A percentile compares a stretch with the other conserved stretches of the same genome.
Conservation (phyloP, 2,329 filamentous ascomycete genomes). For the Fusarium sp. region DNA sequence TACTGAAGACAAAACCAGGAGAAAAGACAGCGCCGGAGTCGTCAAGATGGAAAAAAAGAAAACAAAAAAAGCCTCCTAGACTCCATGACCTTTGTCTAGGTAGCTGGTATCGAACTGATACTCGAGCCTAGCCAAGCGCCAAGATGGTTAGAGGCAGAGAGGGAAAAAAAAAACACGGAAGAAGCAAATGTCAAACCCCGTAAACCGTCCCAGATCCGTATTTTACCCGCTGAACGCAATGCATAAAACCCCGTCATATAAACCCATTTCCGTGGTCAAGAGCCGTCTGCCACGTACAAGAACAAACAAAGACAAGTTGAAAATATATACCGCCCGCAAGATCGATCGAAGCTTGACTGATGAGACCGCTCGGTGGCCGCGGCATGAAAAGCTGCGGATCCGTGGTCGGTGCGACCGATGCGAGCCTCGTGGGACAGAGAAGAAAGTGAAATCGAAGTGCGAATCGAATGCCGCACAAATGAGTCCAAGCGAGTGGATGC, state of each 20-base stretch:
- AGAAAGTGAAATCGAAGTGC: conserved; percentile 11
- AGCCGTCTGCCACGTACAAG: conserved; percentile 36
- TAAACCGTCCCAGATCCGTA: conserved; percentile 41
- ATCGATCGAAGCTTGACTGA: conserved; percentile 33
- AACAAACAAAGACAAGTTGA: conserved; percentile 37
- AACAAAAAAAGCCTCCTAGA: conserved; percentile 24
- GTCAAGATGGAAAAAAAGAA: conserved; percentile 34
- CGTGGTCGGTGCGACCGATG: conserved; percentile 4
- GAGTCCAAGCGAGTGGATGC: conserved; percentile 25
- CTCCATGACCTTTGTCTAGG: background rate
- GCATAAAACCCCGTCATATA: conserved; percentile 52
- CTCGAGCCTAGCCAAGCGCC: background rate
- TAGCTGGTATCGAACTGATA: background rate
- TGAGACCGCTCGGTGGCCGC: conserved; percentile 2
- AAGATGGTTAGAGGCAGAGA: conserved; percentile 9
- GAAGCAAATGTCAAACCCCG: conserved; percentile 37
- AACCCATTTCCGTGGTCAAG: conserved; percentile 46
- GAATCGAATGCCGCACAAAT: conserved; percentile 28
- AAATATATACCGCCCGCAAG: conserved; percentile 48
- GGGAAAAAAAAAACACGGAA: conserved; percentile 18
- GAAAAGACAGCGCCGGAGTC: conserved; percentile 36
- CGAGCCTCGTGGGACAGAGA: conserved; percentile 14
- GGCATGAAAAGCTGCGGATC: background rate
- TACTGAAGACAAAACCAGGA: conserved; percentile 31
- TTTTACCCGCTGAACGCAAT: conserved; percentile 55